Percentiles rank a stretch among this genome's conserved stretches.
phyloP scores from a whole-genome alignment of 257 asterid genomes.

The Fraxinus anomala region DNA sequence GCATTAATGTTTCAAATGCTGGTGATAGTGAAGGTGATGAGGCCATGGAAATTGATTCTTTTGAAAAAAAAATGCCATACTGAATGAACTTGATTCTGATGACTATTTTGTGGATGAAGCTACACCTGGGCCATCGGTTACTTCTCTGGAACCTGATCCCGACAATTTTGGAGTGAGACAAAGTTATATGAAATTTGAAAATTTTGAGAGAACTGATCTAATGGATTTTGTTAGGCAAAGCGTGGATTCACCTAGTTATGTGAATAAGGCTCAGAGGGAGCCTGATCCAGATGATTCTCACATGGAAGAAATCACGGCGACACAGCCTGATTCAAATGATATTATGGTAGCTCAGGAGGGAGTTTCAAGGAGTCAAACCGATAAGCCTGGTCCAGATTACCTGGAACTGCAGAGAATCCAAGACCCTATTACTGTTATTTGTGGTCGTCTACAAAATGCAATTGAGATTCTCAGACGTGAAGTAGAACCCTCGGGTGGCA shows the following conservation, averaged over 20 bases:
- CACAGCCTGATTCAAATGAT: slow-evolving; percentile 39
- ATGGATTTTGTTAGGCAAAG: slow-evolving; percentile 7
- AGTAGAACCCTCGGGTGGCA: slow-evolving; percentile 48
- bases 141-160: slow-evolving; percentile 37
- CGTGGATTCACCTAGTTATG: slow-evolving; percentile 15
- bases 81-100: slow-evolving; percentile 35
- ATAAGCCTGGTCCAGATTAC: slow-evolving; percentile 61
- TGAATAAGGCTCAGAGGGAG: slow-evolving; percentile 23
- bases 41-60: slow-evolving; percentile 37
- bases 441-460: slow-evolving; percentile 68
- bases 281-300: slow-evolving; percentile 34
- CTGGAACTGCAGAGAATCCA: slow-evolving; percentile 72
- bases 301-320: slow-evolving; percentile 25
- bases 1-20: slow-evolving; percentile 19
- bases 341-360: slow-evolving; percentile 10
- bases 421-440: slow-evolving; percentile 71
- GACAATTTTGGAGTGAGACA: slow-evolving; percentile 34
- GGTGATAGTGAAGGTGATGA: slow-evolving; percentile 27
- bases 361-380: slow-evolving; percentile 22
- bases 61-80: slow-evolving; percentile 12
- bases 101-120: background rate
- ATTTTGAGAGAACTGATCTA: slow-evolving; percentile 22
- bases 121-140: slow-evolving; percentile 16
- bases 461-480: slow-evolving; percentile 61
- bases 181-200: slow-evolving; percentile 2